phyloP scores from a whole-genome alignment of 805 yeast genomes.

The Komagataella mondaviorum region DNA sequence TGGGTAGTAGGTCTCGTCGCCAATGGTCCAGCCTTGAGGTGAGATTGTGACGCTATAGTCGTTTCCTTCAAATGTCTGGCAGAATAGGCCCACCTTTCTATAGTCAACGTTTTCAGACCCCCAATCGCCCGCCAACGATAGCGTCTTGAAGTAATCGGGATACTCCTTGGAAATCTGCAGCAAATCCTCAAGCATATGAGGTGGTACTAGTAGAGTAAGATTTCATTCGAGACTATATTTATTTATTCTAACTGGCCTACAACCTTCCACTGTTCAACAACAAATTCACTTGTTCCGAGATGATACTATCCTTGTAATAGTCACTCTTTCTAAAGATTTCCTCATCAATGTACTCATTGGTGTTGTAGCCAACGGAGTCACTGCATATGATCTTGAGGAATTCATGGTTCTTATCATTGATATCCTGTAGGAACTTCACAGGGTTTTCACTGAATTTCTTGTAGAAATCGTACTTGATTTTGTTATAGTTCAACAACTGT shows the following conservation, averaged over 20 bases:
- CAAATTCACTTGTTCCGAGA: constrained; percentile 68
- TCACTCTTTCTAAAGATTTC: constrained; percentile 77
- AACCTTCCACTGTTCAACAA: constrained; percentile 46
- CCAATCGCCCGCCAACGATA: neutral
- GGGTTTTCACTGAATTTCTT: constrained; percentile 66
- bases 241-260: constrained; percentile 9
- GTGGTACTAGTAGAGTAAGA: neutral
- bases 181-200: neutral
- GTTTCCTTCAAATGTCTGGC: constrained; percentile 8
- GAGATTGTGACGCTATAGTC: constrained; percentile 1
- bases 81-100: neutral
- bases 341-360: constrained; percentile 39
- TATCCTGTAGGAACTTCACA: constrained; percentile 52
- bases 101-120: neutral
- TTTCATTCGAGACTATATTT: constrained; percentile 6
- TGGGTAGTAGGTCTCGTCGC: constrained; percentile 7
- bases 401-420: constrained; percentile 71
- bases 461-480: constrained; percentile 68
- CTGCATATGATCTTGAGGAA: constrained; percentile 78
- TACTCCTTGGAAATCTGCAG: neutral
- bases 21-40: neutral
- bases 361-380: constrained; percentile 33
- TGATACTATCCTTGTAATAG: constrained; percentile 67
- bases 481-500: constrained; percentile 38
- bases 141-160: neutral